Conservation (phyloP, 78 protist genomes). For the Protostelium mycophagum region DNA sequence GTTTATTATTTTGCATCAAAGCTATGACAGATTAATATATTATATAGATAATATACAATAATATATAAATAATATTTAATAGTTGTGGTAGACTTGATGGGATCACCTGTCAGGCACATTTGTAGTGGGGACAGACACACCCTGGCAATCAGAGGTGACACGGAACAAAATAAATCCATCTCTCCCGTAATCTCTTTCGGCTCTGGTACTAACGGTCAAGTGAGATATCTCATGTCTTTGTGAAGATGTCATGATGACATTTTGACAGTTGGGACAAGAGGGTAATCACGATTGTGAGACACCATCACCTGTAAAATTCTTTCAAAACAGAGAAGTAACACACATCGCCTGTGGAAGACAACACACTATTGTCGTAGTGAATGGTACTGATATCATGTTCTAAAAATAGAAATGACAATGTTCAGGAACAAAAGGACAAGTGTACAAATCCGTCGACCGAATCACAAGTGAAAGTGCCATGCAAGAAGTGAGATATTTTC, state of each 20-base stretch:
- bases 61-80: no score
- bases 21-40: no score
- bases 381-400: background rate
- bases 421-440: background rate
- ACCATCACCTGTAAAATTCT: background rate
- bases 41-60: no score
- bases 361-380: background rate
- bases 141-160: background rate
- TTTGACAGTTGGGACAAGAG: background rate
- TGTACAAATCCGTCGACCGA: background rate
- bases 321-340: background rate
- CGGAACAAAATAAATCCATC: no score
- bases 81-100: background rate
- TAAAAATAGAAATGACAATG: background rate
- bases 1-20: no score
- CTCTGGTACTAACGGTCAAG: background rate
- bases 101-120: background rate
- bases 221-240: no score
- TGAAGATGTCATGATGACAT: no score
- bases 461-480: background rate
- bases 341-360: background rate
- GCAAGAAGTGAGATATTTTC: no score
- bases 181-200: background rate
- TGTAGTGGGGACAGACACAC: background rate
- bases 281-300: background rate